Evolutionary conservation across 1,284 basidiomycete species (phyloP).

Genomic region (Sanghuangporus baumii): DNA sequence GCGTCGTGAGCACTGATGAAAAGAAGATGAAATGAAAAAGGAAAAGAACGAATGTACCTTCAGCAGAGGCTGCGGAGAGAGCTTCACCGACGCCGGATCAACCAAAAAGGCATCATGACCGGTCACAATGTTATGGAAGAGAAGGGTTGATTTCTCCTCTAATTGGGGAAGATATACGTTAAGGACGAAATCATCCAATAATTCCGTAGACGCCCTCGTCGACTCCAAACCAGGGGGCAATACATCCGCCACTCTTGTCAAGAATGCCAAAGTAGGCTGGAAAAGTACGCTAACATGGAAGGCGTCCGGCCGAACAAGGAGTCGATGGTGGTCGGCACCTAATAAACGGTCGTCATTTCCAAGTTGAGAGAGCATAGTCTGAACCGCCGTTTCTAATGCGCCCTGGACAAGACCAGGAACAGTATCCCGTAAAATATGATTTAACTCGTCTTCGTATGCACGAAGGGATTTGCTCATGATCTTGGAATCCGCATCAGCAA

Average conservation of each 20-base stretch:
- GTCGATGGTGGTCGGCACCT: slow-evolving; percentile 73
- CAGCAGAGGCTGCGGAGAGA: slow-evolving; percentile 69
- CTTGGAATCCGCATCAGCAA: slow-evolving; percentile 83
- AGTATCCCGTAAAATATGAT: slow-evolving; percentile 78
- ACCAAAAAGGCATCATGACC: slow-evolving; percentile 86
- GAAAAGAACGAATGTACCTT: slow-evolving; percentile 47
- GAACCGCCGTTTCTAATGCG: slow-evolving; percentile 53
- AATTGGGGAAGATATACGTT: slow-evolving; percentile 92
- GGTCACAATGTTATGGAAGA: slow-evolving; percentile 84
- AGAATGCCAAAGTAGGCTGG: slow-evolving; percentile 86
- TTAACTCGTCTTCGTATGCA: slow-evolving; percentile 81
- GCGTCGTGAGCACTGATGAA: not conserved
- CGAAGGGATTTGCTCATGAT: slow-evolving; percentile 63
- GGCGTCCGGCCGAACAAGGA: slow-evolving; percentile 86
- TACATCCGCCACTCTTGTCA: slow-evolving; percentile 67
- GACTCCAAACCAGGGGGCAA: slow-evolving; percentile 73
- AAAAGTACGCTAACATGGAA: slow-evolving; percentile 95
- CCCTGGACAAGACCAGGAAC: slow-evolving; percentile 90
- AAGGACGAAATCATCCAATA: slow-evolving; percentile 92
- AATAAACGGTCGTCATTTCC: slow-evolving; percentile 68
- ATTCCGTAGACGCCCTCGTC: slow-evolving; percentile 63
- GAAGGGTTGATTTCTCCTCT: slow-evolving; percentile 87
- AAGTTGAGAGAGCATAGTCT: slow-evolving; percentile 53
- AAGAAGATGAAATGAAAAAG: not conserved
- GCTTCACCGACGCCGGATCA: slow-evolving; percentile 55